Evolutionary conservation across 2,329 filamentous ascomycete species (phyloP).

Genomic region (Beauveria sp.): DNA sequence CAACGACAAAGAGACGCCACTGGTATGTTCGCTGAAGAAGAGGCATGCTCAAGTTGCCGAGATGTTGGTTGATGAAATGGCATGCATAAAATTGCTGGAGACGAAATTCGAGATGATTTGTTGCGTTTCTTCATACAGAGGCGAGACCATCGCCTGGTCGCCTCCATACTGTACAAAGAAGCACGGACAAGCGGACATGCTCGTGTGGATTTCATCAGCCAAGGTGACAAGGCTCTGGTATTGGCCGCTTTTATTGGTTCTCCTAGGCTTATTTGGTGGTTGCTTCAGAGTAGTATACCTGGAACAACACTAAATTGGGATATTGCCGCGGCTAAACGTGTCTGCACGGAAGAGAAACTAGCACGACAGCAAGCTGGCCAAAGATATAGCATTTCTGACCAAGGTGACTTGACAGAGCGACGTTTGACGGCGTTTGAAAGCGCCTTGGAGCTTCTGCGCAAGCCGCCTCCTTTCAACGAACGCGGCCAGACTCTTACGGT

Average conservation of each 20-base stretch:
- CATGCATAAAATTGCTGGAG: background rate
- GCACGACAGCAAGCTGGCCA: too few relatives aligned
- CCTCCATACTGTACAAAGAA: background rate
- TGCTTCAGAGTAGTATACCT: background rate
- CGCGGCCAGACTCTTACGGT: too few relatives aligned
- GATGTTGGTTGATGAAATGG: background rate
- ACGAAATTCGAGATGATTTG: background rate
- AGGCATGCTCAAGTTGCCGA: background rate
- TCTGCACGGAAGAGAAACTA: too few relatives aligned
- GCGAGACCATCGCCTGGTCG: background rate
- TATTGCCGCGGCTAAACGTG: too few relatives aligned
- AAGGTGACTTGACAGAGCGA: too few relatives aligned
- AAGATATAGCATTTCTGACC: too few relatives aligned
- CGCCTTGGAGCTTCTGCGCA: too few relatives aligned
- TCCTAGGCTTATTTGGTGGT: background rate
- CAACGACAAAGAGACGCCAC: background rate
- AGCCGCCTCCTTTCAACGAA: too few relatives aligned
- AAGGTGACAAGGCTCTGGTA: background rate
- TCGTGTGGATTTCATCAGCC: background rate
- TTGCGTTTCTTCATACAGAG: background rate
- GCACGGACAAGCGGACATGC: background rate
- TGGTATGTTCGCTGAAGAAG: background rate
- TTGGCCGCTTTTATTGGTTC: background rate
- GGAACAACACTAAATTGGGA: too few relatives aligned
- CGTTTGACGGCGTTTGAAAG: too few relatives aligned